These are phyloP conservation scores for Calonectria henricotiae DNA, from an alignment of 2,329 filamentous ascomycete species.

Conservation along the genomic window DNA sequence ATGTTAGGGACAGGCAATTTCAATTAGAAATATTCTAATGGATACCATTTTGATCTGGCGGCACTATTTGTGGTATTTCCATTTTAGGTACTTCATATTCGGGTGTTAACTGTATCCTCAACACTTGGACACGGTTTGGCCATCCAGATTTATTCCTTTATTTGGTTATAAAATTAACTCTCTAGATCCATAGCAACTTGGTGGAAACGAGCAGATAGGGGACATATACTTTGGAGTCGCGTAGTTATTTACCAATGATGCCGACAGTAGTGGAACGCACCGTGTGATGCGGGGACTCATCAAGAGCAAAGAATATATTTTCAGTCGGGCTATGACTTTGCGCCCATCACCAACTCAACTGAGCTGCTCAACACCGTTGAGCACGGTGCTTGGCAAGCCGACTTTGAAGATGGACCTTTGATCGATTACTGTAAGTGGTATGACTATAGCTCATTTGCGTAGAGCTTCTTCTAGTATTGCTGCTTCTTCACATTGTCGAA, in stretches of 20 bases:
- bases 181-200: no score
- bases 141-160: not conserved
- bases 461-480: not conserved
- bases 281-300: no score
- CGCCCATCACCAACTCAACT: slow-evolving; percentile 13
- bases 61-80: not conserved
- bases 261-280: no score
- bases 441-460: not conserved
- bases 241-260: no score
- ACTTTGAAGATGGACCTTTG: slow-evolving; percentile 12
- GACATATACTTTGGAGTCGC: no score
- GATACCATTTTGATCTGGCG: no score
- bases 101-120: not conserved
- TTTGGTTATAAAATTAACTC: not conserved
- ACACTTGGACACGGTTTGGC: not conserved
- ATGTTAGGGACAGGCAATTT: no score
- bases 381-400: not conserved
- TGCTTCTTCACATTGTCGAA: not conserved
- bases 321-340: slow-evolving; percentile 12
- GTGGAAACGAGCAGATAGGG: no score
- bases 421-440: slow-evolving; percentile 6
- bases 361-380: slow-evolving; percentile 12
- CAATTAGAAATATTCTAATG: no score
- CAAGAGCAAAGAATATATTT: no score
- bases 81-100: not conserved